Base-by-base conservation (phyloP, 129 eudicot species). In the Sambucus nigra region DNA sequence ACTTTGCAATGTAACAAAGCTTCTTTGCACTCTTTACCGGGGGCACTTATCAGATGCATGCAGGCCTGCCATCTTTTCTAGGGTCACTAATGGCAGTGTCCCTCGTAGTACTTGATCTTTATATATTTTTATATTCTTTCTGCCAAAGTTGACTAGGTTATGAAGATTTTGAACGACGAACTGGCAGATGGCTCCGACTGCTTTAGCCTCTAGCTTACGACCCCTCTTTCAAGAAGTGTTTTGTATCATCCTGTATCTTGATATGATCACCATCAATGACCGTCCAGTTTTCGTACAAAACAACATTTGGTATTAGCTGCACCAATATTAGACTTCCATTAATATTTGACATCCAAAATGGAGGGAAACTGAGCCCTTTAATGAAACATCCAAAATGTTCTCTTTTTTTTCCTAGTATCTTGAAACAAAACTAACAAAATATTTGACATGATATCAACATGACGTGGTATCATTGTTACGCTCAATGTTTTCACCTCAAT, bases 21-120 rank as follows among this genome's bases (percentile, higher is more conserved):
- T 1, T 12, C 5, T 13, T n/a, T 15, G n/a, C 48, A 7, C 48
- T 13, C 7, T 42, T 15, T 11, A 19, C 5, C 17, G n/a, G 18
- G 29, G 41, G 21, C 17, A 41, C 9, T 27, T 17, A 59, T 73
- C 69, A 83, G 21, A 74, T 69, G 25, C 92, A 92, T n/a, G 94
- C 94, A 16, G 99, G 87, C 51, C 57, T 73, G 14, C 94, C 99
- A 59, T 84, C 91, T 77, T 86, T 86, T 60, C 99, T 76, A 11
- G 94, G 89, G 60, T 91, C 95, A 20, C 95, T 73, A 14, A 91
- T 88, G 5, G 94, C 95, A 7, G 84, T 38, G 69, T 46, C 51
- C 95, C 95, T 53, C n/a, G 76, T 5, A 60, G 39, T 23, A 66
- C 70, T 39, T 45, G 60, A 1, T 26, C 46, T 54, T 47, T 57